Percentiles rank a stretch among this genome's conserved stretches.
phyloP scores from a whole-genome alignment of 1,284 basidiomycete species.

The Pterula multifida region DNA sequence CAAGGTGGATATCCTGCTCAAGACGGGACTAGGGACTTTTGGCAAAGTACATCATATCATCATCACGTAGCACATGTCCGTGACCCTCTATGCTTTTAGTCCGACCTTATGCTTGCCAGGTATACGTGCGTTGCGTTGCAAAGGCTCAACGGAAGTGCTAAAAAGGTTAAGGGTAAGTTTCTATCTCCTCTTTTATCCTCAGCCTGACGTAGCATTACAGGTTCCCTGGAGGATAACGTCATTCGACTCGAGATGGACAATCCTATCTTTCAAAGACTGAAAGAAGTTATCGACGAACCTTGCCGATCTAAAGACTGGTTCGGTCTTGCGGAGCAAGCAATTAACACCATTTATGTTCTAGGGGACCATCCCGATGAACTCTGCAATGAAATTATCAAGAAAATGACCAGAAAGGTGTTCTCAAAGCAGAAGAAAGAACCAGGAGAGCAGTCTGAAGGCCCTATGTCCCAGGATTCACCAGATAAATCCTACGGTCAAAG shows the following conservation, averaged over 20 bases:
- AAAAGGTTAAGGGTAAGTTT: conserved; percentile 84
- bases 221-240: conserved; percentile 81
- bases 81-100: conserved; percentile 26
- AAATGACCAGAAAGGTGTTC: conserved; percentile 70
- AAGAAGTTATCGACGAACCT: conserved; percentile 67
- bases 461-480: conserved; percentile 39
- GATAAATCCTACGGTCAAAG: too few relatives aligned
- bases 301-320: conserved; percentile 90
- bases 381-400: conserved; percentile 76
- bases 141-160: conserved; percentile 85
- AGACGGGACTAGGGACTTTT: conserved; percentile 77
- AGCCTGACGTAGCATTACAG: conserved; percentile 21
- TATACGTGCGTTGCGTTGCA: conserved; percentile 93
- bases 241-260: conserved; percentile 85
- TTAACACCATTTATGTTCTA: conserved; percentile 92
- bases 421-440: conserved; percentile 12
- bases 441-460: conserved; percentile 17
- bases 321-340: conserved; percentile 88
- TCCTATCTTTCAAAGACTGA: conserved; percentile 75
- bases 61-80: neutral
- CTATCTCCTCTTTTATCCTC: neutral
- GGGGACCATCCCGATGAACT: conserved; percentile 89
- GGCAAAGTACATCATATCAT: conserved; percentile 50
- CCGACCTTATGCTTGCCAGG: conserved; percentile 80
- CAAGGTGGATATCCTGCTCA: conserved; percentile 76